Evolutionary conservation across 306 rosid species (phyloP), one percentile per base, ranked within the genome.

Genomic region (Begonia masoniana): DNA sequence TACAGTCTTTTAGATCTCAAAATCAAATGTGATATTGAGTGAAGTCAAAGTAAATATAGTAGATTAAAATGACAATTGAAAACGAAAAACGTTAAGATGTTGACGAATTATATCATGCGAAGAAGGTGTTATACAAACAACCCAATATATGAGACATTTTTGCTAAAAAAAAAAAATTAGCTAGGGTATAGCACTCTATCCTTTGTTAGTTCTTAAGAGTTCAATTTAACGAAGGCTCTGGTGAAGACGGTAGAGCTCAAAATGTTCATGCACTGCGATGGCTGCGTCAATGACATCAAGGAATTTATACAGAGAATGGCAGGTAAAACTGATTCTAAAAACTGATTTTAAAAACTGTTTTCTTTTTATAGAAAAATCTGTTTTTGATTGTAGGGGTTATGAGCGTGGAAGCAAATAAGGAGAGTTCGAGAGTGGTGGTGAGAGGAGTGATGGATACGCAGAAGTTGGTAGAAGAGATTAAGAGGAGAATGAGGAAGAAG

Each of bases 241-340:
- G 15, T 69, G n/a, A 89, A 74, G 58, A 64, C 54, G 17, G 60
- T 75, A 58, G 79, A 62, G 69, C 88, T 91, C 51, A 81, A 83
- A 69, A 71, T 72, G 73, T 57, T 48, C 45, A 65, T 91, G 47
- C 85, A 85, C 51, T 91, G 97, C 10, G 71, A 79, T 57, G 96
- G 85, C 7, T 91, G 97, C 71, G 82, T 11, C 24, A 66, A 10
- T 16, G 96, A 85, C 58, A 48, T 85, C 36, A 76, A 75, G 70
- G 64, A 54, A 55, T 46, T 16, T 43, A 60, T 91, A 64, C 62
- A 59, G 64, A 79, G 60, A 68, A 68, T 85, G 69, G 61, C 68
- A 71, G 96, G 94, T 83, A 61, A 0, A 14, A 45, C 49, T 10
- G 49, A 45, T 10, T 10, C 13, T 10, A 5, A n/a, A 45, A 45